Percentiles rank a stretch among this genome's conserved stretches.
Evolutionary conservation across 805 yeast species (phyloP).

Genomic region (Candida silvicultrix): DNA sequence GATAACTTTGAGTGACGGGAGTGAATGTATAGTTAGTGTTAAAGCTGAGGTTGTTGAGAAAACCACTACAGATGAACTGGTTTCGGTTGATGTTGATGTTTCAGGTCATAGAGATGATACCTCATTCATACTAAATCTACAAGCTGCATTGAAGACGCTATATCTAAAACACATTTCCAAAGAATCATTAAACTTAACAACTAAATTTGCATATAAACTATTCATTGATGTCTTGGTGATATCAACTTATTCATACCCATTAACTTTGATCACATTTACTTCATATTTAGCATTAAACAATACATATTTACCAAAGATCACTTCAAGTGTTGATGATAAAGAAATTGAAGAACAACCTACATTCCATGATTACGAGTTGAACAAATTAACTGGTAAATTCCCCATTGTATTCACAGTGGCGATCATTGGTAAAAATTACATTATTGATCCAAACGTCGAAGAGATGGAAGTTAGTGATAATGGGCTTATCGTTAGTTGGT

Average conservation of each 20-base stretch:
- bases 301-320: constrained; percentile 66
- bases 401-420: constrained; percentile 78
- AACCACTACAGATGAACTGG: constrained; percentile 37
- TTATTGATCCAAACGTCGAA: constrained; percentile 82
- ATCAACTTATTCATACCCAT: constrained; percentile 74
- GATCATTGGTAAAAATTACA: constrained; percentile 54
- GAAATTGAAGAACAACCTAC: constrained; percentile 81
- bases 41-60: constrained; percentile 73
- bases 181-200: constrained; percentile 52
- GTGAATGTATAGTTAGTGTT: constrained; percentile 88
- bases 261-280: constrained; percentile 74
- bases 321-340: constrained; percentile 58
- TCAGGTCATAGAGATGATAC: constrained; percentile 79
- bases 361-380: constrained; percentile 81
- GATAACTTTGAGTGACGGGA: constrained; percentile 80
- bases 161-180: constrained; percentile 47
- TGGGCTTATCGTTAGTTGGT: constrained; percentile 72
- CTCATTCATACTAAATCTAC: constrained; percentile 54
- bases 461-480: constrained; percentile 87
- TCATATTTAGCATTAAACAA: constrained; percentile 75
- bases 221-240: constrained; percentile 76
- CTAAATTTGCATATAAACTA: constrained; percentile 69
- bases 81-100: constrained; percentile 77
- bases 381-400: constrained; percentile 51
- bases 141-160: constrained; percentile 52